phyloP scores from a whole-genome alignment of 805 yeast species.

The Nakazawaea populi region DNA sequence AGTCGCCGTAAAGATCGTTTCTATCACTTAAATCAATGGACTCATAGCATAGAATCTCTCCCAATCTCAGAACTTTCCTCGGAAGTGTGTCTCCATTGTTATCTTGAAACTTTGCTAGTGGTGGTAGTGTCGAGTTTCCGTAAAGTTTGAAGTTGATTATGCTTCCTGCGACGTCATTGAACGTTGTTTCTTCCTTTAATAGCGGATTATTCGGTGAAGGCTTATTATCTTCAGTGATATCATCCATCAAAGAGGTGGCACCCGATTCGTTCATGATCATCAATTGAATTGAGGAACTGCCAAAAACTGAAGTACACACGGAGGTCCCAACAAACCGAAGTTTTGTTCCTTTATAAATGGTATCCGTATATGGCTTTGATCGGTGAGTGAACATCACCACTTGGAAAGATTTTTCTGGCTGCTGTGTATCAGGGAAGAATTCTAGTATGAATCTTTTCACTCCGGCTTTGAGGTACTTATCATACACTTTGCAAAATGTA shows the following conservation, averaged over 20 bases:
- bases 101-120: conserved; percentile 11
- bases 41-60: conserved; percentile 10
- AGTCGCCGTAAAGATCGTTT: conserved; percentile 9
- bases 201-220: conserved; percentile 12
- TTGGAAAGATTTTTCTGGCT: conserved; percentile 4
- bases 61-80: conserved; percentile 7
- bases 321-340: conserved; percentile 15
- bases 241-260: conserved; percentile 11
- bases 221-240: conserved; percentile 9
- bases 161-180: conserved; percentile 10
- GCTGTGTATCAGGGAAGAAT: conserved; percentile 7
- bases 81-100: conserved; percentile 8
- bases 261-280: conserved; percentile 11
- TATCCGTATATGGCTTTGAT: conserved; percentile 14
- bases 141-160: conserved; percentile 9
- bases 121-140: conserved; percentile 12
- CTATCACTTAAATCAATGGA: background rate
- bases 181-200: conserved; percentile 9
- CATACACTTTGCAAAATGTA: conserved; percentile 11
- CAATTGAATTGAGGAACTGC: conserved; percentile 11
- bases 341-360: conserved; percentile 12
- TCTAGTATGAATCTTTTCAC: conserved; percentile 12
- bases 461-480: conserved; percentile 12
- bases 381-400: conserved; percentile 13
- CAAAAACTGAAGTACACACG: conserved; percentile 10